Evolutionary conservation across 441 rosid species (phyloP).

Genomic region (Jatropha podagrica): DNA sequence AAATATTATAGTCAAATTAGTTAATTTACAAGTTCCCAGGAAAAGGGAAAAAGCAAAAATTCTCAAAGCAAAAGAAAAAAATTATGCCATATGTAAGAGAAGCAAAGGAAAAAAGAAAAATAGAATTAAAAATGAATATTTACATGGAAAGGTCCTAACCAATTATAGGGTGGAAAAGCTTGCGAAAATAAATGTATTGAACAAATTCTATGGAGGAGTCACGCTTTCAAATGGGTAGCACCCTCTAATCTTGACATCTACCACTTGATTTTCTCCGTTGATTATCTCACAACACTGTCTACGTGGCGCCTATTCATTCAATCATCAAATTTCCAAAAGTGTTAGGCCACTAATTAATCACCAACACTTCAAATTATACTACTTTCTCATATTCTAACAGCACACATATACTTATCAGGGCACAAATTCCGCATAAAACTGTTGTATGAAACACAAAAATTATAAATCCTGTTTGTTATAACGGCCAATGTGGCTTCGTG

Average conservation of each 20-base stretch:
- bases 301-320: slow-evolving; percentile 59
- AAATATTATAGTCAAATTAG: too few species aligned
- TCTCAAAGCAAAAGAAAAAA: too few species aligned
- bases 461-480: too few species aligned
- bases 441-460: neutral
- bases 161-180: too few species aligned
- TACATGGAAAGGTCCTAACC: neutral
- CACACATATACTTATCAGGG: neutral
- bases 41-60: too few species aligned
- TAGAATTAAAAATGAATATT: neutral
- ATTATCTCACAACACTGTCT: slow-evolving; percentile 77
- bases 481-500: too few species aligned
- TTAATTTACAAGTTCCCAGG: too few species aligned
- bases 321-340: neutral
- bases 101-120: neutral
- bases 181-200: neutral
- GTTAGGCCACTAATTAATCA: neutral
- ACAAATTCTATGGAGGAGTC: slow-evolving; percentile 38
- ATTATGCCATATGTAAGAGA: neutral
- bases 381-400: too few species aligned
- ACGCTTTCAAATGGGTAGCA: slow-evolving; percentile 61
- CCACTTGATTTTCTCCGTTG: slow-evolving; percentile 26
- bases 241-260: slow-evolving; percentile 54
- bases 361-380: neutral
- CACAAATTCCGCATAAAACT: slow-evolving; percentile 29